Base-by-base conservation (phyloP, 2,329 filamentous ascomycete genomes). In the Paraphaeosphaeria minitans region DNA sequence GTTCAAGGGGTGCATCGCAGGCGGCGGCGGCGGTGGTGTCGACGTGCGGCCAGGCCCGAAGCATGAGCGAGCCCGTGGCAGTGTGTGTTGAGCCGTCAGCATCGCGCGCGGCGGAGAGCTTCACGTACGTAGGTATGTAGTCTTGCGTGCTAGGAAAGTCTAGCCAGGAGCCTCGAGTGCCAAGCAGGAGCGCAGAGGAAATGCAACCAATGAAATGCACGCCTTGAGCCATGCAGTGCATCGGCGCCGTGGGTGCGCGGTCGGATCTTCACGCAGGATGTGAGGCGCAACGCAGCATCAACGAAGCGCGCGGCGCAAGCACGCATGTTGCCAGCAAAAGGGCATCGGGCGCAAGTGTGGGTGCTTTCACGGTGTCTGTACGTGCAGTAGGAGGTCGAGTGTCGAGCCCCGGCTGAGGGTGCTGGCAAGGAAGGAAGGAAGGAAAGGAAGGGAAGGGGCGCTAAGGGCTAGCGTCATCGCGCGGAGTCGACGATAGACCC, bases 211-310 rank as follows among this genome's bases (percentile, higher is more conserved):
- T 59, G 45, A 61, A 49, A 49, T 55, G 51, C 51, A 46, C 14
- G 16, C 46, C 35, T 58, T 57, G 49, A 56, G 51, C 57, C 64
- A 66, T 61, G 50, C 47, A 46, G 50, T 45, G 51, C 41, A 43
- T 43, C 53, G 46, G 22, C 31, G 29, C 29, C 29, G 33, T 52
- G 43, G 51, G 22, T 50, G 31, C 8, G 43, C 31, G 24, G 13
- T 50, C 27, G 13, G 39, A 49, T 39, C 48, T 60, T 60, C 53
- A 54, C 57, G 56, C 56, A 53, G 41, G 31, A 41, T 48, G 45
- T 42, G 35, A 39, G 14, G 37, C 37, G 37, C 37, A n/a, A n/a
- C 37, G 37, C 6, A 39, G 14, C 37, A n/a, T 39, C 37, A n/a
- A 39, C 37, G 37, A 39, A 42, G 42, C 50, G 46, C 45, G 29